Evolutionary conservation across 2,329 filamentous ascomycete genomes (phyloP).

Genomic region (Xenoacremonium recifei): DNA sequence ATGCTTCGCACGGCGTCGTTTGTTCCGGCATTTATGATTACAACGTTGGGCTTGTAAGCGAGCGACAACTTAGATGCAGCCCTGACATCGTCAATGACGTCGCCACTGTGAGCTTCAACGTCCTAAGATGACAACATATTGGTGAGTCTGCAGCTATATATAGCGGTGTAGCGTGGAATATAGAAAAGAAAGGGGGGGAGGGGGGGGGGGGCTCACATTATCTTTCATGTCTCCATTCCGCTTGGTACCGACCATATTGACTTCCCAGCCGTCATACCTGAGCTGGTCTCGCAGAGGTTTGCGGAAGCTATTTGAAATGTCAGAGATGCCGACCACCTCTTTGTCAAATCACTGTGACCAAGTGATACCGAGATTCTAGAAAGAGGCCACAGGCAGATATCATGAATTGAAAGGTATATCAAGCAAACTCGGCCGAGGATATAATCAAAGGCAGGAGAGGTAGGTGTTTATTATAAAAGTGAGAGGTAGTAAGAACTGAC

Average conservation of each 20-base stretch:
- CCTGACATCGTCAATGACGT: not conserved
- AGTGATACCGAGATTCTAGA: no score
- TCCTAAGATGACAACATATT: not conserved
- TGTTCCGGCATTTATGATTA: slow-evolving; percentile 22
- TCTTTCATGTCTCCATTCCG: slow-evolving; percentile 20
- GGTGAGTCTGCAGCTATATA: not conserved
- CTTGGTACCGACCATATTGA: slow-evolving; percentile 27
- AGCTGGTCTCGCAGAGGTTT: slow-evolving; percentile 19
- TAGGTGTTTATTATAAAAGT: no score
- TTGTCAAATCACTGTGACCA: no score
- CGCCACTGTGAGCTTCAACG: slow-evolving; percentile 1
- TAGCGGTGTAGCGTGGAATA: no score
- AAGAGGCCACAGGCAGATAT: no score
- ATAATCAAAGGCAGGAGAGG: no score
- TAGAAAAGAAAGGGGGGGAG: no score
- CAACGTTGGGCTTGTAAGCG: slow-evolving; percentile 16
- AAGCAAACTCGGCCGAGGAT: no score
- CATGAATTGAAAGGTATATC: no score
- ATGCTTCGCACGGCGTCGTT: slow-evolving; percentile 14
- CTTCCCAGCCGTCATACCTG: slow-evolving; percentile 18
- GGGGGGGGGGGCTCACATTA: slow-evolving; percentile 18
- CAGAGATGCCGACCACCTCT: no score
- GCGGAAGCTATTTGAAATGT: slow-evolving; percentile 15
- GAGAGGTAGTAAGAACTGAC: no score
- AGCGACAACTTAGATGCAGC: not conserved